Evolutionary conservation across 2,329 filamentous ascomycete species (phyloP).

Genomic region (Diaporthe sp.): DNA sequence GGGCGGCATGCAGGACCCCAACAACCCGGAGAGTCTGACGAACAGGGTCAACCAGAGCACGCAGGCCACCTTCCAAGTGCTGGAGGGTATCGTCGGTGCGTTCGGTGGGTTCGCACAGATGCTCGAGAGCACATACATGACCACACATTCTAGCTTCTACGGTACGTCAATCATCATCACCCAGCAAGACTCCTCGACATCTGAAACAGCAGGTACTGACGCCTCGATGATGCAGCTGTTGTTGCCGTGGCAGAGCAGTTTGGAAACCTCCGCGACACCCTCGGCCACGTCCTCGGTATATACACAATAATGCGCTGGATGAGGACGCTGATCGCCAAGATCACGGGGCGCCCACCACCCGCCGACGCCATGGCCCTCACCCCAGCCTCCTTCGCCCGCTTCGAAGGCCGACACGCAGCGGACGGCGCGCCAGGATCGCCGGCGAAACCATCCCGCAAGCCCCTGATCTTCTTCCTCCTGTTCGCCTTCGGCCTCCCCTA

Average conservation of each 20-base stretch:
- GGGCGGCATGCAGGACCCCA: conserved; percentile 68
- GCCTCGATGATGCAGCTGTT: conserved; percentile 74
- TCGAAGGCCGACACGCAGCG: conserved; percentile 74
- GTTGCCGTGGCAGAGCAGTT: conserved; percentile 98
- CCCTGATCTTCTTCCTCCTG: conserved; percentile 93
- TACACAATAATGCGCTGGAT: conserved; percentile 97
- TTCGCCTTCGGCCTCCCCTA: conserved; percentile 97
- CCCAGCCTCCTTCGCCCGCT: conserved; percentile 89
- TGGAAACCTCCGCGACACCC: conserved; percentile 89
- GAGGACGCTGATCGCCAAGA: conserved; percentile 87
- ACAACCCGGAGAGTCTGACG: conserved; percentile 94
- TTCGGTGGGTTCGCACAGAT: conserved; percentile 99
- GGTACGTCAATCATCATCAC: conserved; percentile 66
- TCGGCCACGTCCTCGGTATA: conserved; percentile 93
- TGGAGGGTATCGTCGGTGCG: conserved; percentile 94
- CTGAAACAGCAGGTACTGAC: not conserved
- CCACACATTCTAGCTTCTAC: conserved; percentile 98
- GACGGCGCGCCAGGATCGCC: conserved; percentile 69
- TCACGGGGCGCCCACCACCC: conserved; percentile 90
- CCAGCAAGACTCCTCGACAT: not conserved
- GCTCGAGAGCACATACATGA: conserved; percentile 99
- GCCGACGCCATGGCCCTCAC: conserved; percentile 89
- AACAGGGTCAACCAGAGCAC: conserved; percentile 95
- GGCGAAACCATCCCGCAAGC: conserved; percentile 87
- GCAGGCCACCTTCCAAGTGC: conserved; percentile 96